Evolutionary conservation across 441 rosid genomes (phyloP).

Genomic region (Isatis lusitanica): DNA sequence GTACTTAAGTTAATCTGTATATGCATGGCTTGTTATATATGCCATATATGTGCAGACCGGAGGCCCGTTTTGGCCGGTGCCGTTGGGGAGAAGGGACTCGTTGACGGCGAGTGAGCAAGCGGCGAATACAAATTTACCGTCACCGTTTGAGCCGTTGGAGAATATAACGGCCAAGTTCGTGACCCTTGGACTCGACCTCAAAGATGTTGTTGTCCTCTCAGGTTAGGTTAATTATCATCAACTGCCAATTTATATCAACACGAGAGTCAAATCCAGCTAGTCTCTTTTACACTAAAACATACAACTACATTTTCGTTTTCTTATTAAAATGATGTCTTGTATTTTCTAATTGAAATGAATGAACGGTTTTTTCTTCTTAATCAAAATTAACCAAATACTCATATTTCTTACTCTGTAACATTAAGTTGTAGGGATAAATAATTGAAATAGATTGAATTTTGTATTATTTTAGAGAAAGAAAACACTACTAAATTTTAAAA

Average conservation of each 20-base stretch:
- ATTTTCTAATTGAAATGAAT: background rate
- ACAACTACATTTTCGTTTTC: too few relatives aligned
- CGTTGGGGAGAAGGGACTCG: conserved; percentile 69
- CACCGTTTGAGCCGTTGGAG: conserved; percentile 65
- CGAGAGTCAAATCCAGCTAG: background rate
- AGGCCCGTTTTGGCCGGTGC: conserved; percentile 68
- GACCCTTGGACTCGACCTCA: conserved; percentile 70
- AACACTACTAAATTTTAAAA: background rate
- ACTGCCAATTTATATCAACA: background rate
- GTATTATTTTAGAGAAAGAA: background rate
- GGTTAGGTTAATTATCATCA: conserved; percentile 41
- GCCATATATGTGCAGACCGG: conserved; percentile 51
- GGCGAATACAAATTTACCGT: conserved; percentile 64
- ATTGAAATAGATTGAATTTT: background rate
- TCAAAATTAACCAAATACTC: background rate
- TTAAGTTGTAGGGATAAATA: background rate
- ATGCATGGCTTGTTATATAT: background rate
- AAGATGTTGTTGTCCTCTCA: conserved; percentile 87
- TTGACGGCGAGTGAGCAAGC: conserved; percentile 61
- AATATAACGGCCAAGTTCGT: conserved; percentile 69
- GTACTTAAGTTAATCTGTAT: background rate
- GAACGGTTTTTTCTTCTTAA: background rate
- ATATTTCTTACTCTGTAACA: background rate
- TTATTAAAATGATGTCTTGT: too few relatives aligned
- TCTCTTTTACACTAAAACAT: background rate